Percentiles rank a stretch among this genome's conserved stretches.
These are phyloP conservation scores for Aspergillus tubingensis DNA, from an alignment of 2,329 filamentous ascomycete genomes.

Conservation along the genomic window DNA sequence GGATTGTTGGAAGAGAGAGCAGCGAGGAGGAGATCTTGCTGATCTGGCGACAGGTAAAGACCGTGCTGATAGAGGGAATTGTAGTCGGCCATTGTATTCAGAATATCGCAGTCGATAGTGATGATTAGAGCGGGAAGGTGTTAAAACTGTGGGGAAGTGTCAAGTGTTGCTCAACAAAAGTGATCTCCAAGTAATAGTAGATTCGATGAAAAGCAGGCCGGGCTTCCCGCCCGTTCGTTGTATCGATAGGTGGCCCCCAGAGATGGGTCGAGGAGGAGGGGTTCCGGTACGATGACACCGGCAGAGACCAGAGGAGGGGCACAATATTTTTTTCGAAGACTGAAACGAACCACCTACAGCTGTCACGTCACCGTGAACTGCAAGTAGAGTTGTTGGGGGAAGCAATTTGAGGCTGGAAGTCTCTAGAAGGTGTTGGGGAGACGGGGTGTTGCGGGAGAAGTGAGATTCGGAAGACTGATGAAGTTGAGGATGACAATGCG, in stretches of 20 bases:
- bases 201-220: constrained; percentile 20
- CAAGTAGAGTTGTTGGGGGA: neutral
- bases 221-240: constrained; percentile 39
- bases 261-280: constrained; percentile 1
- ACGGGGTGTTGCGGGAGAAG: neutral
- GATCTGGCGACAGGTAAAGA: constrained; percentile 72
- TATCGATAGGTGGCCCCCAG: constrained; percentile 17
- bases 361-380: neutral
- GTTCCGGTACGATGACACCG: constrained; percentile 5
- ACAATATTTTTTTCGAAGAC: neutral
- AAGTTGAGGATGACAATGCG: neutral
- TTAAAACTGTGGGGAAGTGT: neutral
- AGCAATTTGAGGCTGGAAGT: neutral
- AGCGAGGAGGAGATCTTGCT: constrained; percentile 74
- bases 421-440: neutral
- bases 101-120: neutral
- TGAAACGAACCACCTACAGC: neutral
- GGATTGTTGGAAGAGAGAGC: constrained; percentile 71
- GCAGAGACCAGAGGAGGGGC: neutral
- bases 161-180: neutral
- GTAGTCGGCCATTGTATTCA: constrained; percentile 39
- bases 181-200: neutral
- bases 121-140: neutral
- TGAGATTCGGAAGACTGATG: neutral
- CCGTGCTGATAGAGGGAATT: constrained; percentile 50